Evolutionary conservation across 345 rosid genomes (phyloP), one percentile per base, ranked within the genome.

Genomic region (Aegle marmelos): DNA sequence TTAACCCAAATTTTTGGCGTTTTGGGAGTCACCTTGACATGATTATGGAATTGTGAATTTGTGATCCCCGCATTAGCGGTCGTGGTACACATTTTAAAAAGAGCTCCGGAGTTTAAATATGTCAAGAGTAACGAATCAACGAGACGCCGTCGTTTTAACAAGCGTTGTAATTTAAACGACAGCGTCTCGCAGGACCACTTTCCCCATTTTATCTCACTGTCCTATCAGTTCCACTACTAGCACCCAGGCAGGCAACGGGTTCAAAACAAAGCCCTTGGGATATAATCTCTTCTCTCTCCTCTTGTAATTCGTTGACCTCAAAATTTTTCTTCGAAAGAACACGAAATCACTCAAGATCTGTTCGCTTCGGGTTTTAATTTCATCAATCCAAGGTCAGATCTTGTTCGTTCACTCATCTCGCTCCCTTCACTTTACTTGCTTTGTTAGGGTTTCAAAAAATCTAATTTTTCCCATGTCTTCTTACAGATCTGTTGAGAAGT

Each of bases 341-440:
- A 28, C 58, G 21, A 70, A 83, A 37, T 74, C 36, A 36, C 34
- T 84, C 72, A 16, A 83, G 90, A 88, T 86, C 90, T 81, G 59
- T 69, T 39, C 72, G 25, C 53, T 63, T 4, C 71, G n/a, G 48
- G 62, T 30, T 36, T 22, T 31, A 70, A 85, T 83, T 83, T 70
- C 75, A 9, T 78, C 9, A 61, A 45, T 79, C 62, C 37, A 41
- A 84, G 91, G 91, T 88, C 56, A 84, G 91, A 84, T 88, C 84
- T 83, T 56, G 0, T 48, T 25, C 16, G 33, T 54, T 34, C 24
- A 9, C 57, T 69, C 24, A 13, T 66, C 45, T 16, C 5, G 1
- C n/a, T 53, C 30, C 50, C 19, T 21, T 50, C 33, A 19, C 54
- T 39, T 75, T 13, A 30, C 59, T 61, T 10, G 27, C 50, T 21